Evolutionary conservation across 2,329 filamentous ascomycete species (phyloP).

Genomic region (Claviceps capensis): DNA sequence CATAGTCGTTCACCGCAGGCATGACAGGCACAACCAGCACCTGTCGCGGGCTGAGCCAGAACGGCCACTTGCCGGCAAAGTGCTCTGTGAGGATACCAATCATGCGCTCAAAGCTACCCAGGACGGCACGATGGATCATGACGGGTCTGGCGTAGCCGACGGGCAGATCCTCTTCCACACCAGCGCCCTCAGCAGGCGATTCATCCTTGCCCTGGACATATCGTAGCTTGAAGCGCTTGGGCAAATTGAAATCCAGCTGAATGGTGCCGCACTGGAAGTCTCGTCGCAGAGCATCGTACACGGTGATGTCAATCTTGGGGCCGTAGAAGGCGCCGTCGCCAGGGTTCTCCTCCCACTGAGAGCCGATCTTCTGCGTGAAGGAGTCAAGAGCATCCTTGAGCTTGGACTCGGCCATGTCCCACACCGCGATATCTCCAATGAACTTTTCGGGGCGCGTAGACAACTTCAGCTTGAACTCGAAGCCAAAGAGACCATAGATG

Average conservation of each 20-base stretch:
- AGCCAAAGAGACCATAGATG: slow-evolving; percentile 50
- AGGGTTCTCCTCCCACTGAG: slow-evolving; percentile 79
- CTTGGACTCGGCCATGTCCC: slow-evolving; percentile 76
- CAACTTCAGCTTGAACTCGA: slow-evolving; percentile 82
- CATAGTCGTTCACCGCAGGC: slow-evolving; percentile 67
- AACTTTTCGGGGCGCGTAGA: slow-evolving; percentile 83
- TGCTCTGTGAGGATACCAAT: slow-evolving; percentile 71
- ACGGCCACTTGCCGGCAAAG: slow-evolving; percentile 78
- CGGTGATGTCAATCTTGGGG: slow-evolving; percentile 95
- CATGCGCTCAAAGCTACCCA: slow-evolving; percentile 53
- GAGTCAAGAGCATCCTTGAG: slow-evolving; percentile 66
- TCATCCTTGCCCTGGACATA: slow-evolving; percentile 39
- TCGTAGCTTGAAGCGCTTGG: slow-evolving; percentile 26
- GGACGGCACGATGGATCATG: slow-evolving; percentile 76
- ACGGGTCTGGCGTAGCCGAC: slow-evolving; percentile 66
- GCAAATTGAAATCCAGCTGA: slow-evolving; percentile 81
- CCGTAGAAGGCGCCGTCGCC: slow-evolving; percentile 97
- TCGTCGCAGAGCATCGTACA: slow-evolving; percentile 73
- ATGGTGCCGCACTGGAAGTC: slow-evolving; percentile 57
- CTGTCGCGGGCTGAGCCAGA: slow-evolving; percentile 78
- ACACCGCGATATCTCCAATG: slow-evolving; percentile 74
- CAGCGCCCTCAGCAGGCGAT: slow-evolving; percentile 24
- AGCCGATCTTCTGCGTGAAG: slow-evolving; percentile 48
- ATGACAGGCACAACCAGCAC: slow-evolving; percentile 49
- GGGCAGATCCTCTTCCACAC: slow-evolving; percentile 37